Percentiles rank a stretch among this genome's conserved stretches.
Evolutionary conservation across 805 yeast species (phyloP).

Genomic region (Saturnispora sanitii): DNA sequence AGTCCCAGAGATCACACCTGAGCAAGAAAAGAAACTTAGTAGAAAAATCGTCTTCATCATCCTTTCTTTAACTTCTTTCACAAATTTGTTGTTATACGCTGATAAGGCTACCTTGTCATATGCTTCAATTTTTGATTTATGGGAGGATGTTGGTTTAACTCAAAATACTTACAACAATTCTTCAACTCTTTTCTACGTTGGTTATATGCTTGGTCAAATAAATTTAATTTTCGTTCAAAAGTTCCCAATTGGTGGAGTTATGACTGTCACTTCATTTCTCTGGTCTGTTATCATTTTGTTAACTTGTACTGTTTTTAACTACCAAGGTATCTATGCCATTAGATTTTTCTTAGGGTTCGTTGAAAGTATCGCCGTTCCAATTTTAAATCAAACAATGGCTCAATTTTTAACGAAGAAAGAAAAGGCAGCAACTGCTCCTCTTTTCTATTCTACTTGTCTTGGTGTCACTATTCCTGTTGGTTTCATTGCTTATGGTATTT

Average conservation of each 20-base stretch:
- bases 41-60: conserved; percentile 32
- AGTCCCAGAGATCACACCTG: conserved; percentile 33
- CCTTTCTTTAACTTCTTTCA: conserved; percentile 27
- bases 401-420: conserved; percentile 38
- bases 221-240: conserved; percentile 32
- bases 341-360: conserved; percentile 30
- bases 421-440: conserved; percentile 31
- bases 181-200: conserved; percentile 38
- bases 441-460: conserved; percentile 31
- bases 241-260: conserved; percentile 24
- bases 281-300: conserved; percentile 31
- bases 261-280: conserved; percentile 21
- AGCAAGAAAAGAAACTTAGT: conserved; percentile 31
- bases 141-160: conserved; percentile 34
- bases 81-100: conserved; percentile 36
- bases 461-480: conserved; percentile 35
- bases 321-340: conserved; percentile 36
- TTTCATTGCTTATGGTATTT: conserved; percentile 22
- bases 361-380: conserved; percentile 33
- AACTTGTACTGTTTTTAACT: conserved; percentile 36
- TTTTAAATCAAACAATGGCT: conserved; percentile 37
- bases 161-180: conserved; percentile 35
- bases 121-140: conserved; percentile 38
- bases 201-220: conserved; percentile 37
- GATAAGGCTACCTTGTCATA: conserved; percentile 45